These are phyloP conservation scores for Linnemannia hyalina DNA, from an alignment of 192 early-diverging fungal genomes.

Conservation along the genomic window DNA sequence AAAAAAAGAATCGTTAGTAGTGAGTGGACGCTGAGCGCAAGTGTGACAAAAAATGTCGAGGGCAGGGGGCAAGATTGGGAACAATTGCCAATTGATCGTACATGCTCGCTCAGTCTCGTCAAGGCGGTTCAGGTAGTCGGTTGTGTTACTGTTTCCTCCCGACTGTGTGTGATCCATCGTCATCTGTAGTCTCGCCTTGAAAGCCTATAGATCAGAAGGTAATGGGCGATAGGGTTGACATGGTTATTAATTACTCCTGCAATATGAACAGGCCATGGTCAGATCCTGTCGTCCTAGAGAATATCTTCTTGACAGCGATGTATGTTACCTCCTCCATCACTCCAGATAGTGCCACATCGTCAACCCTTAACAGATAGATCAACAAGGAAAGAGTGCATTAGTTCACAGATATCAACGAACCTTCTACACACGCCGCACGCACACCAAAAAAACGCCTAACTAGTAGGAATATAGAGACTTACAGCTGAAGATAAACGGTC, in stretches of 20 bases:
- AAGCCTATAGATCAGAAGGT: conserved; percentile 41
- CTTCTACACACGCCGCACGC: not conserved
- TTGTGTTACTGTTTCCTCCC: conserved; percentile 39
- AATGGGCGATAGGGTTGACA: too few relatives aligned
- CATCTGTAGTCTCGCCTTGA: conserved; percentile 53
- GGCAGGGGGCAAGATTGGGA: not conserved
- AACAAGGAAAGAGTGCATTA: not conserved
- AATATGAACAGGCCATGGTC: not conserved
- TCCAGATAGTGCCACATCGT: conserved; percentile 12
- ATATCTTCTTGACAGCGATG: not conserved
- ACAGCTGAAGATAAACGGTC: conserved; percentile 35
- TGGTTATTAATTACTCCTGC: not conserved
- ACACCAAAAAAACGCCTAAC: not conserved
- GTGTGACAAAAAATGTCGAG: not conserved
- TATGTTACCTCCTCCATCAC: conserved; percentile 23
- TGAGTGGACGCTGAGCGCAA: not conserved
- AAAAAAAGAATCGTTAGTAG: not conserved
- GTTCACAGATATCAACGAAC: not conserved
- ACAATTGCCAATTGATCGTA: conserved; percentile 5
- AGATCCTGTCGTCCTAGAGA: not conserved
- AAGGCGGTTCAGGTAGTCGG: conserved; percentile 58
- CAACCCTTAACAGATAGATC: conserved; percentile 6
- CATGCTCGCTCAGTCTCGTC: conserved; percentile 67
- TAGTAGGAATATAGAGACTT: not conserved
- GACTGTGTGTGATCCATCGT: conserved; percentile 66